A percentile compares a stretch with the other conserved stretches of the same genome.
phyloP scores from a whole-genome alignment of 2,329 filamentous ascomycete species.

The Xylariaceae sp. region DNA sequence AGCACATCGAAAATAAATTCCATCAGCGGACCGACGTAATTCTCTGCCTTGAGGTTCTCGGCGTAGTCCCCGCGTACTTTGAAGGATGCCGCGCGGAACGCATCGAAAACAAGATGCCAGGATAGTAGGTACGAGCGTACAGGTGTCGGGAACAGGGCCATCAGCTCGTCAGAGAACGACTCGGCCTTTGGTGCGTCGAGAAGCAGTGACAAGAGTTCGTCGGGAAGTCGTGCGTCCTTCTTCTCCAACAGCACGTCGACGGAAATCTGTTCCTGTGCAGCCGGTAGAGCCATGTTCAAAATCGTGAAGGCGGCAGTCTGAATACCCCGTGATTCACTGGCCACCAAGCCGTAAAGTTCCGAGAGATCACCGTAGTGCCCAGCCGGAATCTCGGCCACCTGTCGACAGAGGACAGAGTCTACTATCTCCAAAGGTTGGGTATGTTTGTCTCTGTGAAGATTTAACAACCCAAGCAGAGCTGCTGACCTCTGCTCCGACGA shows the following conservation, averaged over 20 bases:
- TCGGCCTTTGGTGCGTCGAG: conserved; percentile 70
- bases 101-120: conserved; percentile 87
- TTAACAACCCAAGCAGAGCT: conserved; percentile 59
- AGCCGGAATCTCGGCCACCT: conserved; percentile 59
- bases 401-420: conserved; percentile 66
- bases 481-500: conserved; percentile 50
- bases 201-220: conserved; percentile 78
- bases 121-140: conserved; percentile 79
- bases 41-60: conserved; percentile 69
- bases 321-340: conserved; percentile 67
- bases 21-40: conserved; percentile 63
- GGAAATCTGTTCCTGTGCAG: conserved; percentile 72
- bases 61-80: conserved; percentile 79
- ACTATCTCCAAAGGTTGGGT: conserved; percentile 69
- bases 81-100: conserved; percentile 71
- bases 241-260: conserved; percentile 71
- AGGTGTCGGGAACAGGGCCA: conserved; percentile 62
- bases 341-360: conserved; percentile 70
- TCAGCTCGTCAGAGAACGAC: conserved; percentile 58
- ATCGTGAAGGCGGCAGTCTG: conserved; percentile 77
- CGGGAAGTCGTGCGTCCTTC: conserved; percentile 65
- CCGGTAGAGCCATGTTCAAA: conserved; percentile 73
- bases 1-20: conserved; percentile 80
- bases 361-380: conserved; percentile 57
- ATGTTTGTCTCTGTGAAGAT: conserved; percentile 38